phyloP scores from a whole-genome alignment of 1,284 basidiomycete species.

The Schizophyllum amplum region DNA sequence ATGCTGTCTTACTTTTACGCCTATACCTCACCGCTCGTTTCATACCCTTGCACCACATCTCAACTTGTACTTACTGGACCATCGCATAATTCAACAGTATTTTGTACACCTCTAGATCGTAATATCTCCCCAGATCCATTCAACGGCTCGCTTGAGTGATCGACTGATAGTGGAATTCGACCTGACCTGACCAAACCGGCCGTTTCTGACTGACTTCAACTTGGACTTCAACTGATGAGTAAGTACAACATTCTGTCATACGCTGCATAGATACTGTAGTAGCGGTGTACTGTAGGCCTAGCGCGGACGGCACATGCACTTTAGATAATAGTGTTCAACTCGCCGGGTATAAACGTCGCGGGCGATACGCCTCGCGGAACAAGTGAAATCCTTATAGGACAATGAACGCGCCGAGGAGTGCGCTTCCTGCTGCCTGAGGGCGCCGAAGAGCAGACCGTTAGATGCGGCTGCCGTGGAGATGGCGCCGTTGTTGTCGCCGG shows the following conservation, averaged over 20 bases:
- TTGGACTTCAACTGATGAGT: too few relatives aligned
- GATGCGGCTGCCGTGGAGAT: constrained; percentile 22
- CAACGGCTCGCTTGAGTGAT: too few relatives aligned
- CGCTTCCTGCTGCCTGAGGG: constrained; percentile 34
- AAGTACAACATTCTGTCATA: too few relatives aligned
- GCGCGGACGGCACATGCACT: too few relatives aligned
- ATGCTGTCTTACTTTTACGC: not conserved
- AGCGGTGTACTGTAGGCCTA: too few relatives aligned
- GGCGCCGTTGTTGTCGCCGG: not conserved
- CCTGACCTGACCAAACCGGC: too few relatives aligned
- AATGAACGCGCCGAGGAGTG: constrained; percentile 15
- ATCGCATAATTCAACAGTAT: not conserved
- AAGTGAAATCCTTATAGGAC: constrained; percentile 12
- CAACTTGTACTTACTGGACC: not conserved
- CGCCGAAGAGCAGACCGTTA: constrained; percentile 29
- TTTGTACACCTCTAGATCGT: not conserved
- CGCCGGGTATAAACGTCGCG: not conserved
- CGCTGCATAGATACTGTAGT: too few relatives aligned
- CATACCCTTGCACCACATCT: not conserved
- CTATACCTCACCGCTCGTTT: not conserved
- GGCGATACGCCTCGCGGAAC: too few relatives aligned
- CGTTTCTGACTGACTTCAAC: too few relatives aligned
- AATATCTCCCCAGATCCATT: too few relatives aligned
- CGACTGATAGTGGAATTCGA: too few relatives aligned
- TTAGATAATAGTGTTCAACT: not conserved